Conservation (phyloP, 129 eudicot genomes). For the Tagetes erecta region DNA sequence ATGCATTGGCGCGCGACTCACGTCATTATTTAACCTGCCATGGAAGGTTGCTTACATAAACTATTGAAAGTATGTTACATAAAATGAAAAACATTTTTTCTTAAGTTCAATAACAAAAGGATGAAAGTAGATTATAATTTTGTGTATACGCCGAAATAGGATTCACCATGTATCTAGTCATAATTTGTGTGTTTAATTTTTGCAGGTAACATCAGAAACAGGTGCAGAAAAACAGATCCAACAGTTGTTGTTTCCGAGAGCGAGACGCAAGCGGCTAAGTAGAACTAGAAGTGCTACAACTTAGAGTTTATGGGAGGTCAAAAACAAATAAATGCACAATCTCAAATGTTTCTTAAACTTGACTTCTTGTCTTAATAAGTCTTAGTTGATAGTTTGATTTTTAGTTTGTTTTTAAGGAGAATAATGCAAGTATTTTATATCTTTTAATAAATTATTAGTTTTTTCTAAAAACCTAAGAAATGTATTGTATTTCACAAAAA, state of each 20-base stretch:
- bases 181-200: background rate
- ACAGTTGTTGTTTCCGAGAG: constrained; percentile 64
- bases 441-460: background rate
- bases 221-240: constrained; percentile 82
- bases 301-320: constrained; percentile 17
- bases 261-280: constrained; percentile 47
- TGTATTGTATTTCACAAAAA: too few relatives aligned
- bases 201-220: constrained; percentile 60
- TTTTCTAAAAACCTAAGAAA: too few relatives aligned
- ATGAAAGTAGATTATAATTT: background rate
- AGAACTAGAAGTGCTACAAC: constrained; percentile 33
- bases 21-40: background rate
- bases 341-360: constrained; percentile 14
- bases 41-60: background rate
- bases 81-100: background rate
- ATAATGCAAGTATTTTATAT: constrained; percentile 6
- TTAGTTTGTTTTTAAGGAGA: constrained; percentile 7
- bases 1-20: background rate
- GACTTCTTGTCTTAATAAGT: constrained; percentile 25
- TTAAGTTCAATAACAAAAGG: background rate
- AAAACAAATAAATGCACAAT: constrained; percentile 21
- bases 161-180: background rate
- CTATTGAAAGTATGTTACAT: background rate
- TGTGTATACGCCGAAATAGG: background rate
- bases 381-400: constrained; percentile 24